These are phyloP conservation scores for Fragaria nilgerrensis DNA, from an alignment of 306 rosid species.

Conservation along the genomic window DNA sequence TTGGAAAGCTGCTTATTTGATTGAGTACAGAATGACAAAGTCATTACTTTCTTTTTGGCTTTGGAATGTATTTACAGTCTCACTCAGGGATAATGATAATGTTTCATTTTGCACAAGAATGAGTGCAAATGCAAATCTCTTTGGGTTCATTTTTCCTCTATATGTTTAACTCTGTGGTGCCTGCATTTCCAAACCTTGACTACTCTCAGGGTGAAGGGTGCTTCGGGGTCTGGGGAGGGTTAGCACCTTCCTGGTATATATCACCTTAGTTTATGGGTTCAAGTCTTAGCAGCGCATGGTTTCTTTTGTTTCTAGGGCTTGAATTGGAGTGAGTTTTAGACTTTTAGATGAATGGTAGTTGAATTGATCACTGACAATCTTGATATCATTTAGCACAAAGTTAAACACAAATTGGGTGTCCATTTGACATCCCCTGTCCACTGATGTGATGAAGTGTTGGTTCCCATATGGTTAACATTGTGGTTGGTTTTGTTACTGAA, in stretches of 20 bases:
- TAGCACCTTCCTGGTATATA: background rate
- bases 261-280: background rate
- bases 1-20: background rate
- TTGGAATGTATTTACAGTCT: background rate
- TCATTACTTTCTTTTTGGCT: background rate
- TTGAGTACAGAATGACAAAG: background rate
- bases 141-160: background rate
- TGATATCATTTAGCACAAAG: background rate
- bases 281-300: background rate
- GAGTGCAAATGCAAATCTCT: background rate
- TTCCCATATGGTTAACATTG: background rate
- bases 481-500: background rate
- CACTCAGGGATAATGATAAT: background rate
- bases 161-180: background rate
- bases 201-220: background rate
- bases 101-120: background rate
- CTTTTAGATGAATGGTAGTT: background rate
- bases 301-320: background rate
- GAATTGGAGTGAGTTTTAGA: background rate
- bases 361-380: background rate
- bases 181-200: background rate
- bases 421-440: background rate
- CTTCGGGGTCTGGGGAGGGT: background rate
- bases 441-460: background rate
- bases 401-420: background rate